phyloP scores from a whole-genome alignment of 768 basidiomycete genomes.

The Russula foetens region DNA sequence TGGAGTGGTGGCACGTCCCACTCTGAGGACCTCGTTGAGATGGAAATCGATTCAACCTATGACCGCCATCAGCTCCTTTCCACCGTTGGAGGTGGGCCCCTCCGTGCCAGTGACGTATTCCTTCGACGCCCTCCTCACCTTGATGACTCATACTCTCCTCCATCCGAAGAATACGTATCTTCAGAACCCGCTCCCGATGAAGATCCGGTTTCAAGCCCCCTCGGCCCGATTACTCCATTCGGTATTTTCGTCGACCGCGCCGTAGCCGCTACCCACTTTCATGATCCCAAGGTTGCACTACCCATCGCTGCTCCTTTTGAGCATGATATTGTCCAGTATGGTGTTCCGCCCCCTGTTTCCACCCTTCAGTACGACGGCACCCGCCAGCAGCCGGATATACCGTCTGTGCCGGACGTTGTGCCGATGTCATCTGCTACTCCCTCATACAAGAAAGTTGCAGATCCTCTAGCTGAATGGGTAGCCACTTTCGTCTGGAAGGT shows the following conservation, averaged over 20 bases:
- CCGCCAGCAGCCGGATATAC: slow-evolving; percentile 27
- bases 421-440: slow-evolving; percentile 43
- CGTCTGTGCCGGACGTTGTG: slow-evolving; percentile 34
- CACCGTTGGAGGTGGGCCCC: not conserved
- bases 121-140: slow-evolving; percentile 17
- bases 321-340: slow-evolving; percentile 21
- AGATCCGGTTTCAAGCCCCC: slow-evolving; percentile 56
- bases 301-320: slow-evolving; percentile 8
- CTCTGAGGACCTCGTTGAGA: slow-evolving; percentile 23
- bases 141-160: slow-evolving; percentile 48
- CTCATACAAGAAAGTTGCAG: slow-evolving; percentile 63
- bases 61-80: slow-evolving; percentile 1
- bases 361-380: slow-evolving; percentile 19
- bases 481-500: slow-evolving; percentile 77
- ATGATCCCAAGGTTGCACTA: not conserved
- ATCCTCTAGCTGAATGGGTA: slow-evolving; percentile 74
- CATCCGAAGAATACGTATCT: slow-evolving; percentile 54
- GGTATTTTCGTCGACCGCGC: slow-evolving; percentile 69
- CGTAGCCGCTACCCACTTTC: slow-evolving; percentile 35
- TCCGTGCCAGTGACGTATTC: not conserved
- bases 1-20: slow-evolving; percentile 30
- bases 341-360: slow-evolving; percentile 19
- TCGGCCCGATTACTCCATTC: slow-evolving; percentile 71
- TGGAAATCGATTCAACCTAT: slow-evolving; percentile 27
- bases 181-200: slow-evolving; percentile 43